Percentiles rank a stretch among this genome's conserved stretches.
Evolutionary conservation across 768 basidiomycete genomes (phyloP).

Genomic region (Thelephora aurantiotincta): DNA sequence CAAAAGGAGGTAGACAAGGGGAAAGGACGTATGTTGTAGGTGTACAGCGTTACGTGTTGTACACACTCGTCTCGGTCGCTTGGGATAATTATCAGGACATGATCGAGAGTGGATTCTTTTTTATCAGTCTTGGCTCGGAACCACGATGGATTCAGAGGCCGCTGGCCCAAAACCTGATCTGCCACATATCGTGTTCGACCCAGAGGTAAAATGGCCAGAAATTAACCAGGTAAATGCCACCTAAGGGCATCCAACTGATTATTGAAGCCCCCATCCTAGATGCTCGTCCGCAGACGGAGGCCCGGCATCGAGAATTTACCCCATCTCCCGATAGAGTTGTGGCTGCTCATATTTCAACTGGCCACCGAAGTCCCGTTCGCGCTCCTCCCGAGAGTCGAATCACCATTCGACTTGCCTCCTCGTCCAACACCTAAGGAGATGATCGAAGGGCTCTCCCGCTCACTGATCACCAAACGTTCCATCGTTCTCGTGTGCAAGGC

Average conservation of each 20-base stretch:
- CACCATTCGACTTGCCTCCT: not conserved
- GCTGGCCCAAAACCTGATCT: not conserved
- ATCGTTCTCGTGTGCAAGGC: not conserved
- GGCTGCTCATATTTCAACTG: not conserved
- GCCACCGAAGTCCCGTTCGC: not conserved
- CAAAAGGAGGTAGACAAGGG: conserved; percentile 6
- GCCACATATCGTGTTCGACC: not conserved
- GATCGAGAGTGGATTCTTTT: too few relatives aligned
- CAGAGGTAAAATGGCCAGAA: not conserved
- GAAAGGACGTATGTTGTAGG: conserved; percentile 9
- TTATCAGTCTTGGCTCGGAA: too few relatives aligned
- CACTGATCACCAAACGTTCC: not conserved
- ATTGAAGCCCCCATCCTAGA: not conserved
- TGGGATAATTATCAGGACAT: too few relatives aligned
- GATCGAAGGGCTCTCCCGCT: not conserved
- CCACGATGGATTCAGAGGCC: too few relatives aligned
- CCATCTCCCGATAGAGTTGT: not conserved
- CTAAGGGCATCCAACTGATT: not conserved
- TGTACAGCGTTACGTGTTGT: too few relatives aligned
- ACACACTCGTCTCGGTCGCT: too few relatives aligned
- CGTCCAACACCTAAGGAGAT: not conserved
- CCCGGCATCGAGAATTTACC: not conserved
- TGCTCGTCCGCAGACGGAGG: too few relatives aligned
- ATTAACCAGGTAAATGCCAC: too few relatives aligned
- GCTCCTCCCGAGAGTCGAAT: not conserved